A percentile compares a stretch with the other conserved stretches of the same genome.
Conservation (phyloP, 768 basidiomycete species). For the Xerocomellus intermedius region DNA sequence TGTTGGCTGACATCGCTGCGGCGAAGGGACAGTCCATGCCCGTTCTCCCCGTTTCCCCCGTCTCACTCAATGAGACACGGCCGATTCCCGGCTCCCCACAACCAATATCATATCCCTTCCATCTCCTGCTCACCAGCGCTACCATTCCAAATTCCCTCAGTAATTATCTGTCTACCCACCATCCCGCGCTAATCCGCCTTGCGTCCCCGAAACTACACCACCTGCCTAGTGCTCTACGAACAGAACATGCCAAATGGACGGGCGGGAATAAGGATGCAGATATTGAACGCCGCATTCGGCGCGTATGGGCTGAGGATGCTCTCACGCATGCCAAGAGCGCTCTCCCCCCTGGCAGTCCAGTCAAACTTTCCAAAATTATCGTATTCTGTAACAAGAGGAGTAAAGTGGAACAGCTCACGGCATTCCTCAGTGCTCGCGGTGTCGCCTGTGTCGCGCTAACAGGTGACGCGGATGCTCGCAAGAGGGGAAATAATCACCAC, state of each 20-base stretch:
- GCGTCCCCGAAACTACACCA: slow-evolving; percentile 79
- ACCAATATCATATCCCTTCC: slow-evolving; percentile 61
- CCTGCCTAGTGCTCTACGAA: slow-evolving; percentile 66
- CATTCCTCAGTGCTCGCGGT: slow-evolving; percentile 56
- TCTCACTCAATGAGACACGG: slow-evolving; percentile 12
- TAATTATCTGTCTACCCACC: slow-evolving; percentile 57
- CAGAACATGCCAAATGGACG: slow-evolving; percentile 73
- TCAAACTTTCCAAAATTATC: slow-evolving; percentile 61
- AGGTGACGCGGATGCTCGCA: slow-evolving; percentile 54
- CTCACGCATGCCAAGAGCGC: slow-evolving; percentile 28
- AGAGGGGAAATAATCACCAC: slow-evolving; percentile 70
- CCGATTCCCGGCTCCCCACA: slow-evolving; percentile 11
- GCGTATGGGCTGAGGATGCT: slow-evolving; percentile 74
- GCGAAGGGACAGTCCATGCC: slow-evolving; percentile 44
- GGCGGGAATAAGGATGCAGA: slow-evolving; percentile 81
- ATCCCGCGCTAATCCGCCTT: slow-evolving; percentile 67
- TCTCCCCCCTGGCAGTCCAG: slow-evolving; percentile 17
- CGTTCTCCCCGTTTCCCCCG: slow-evolving; percentile 16
- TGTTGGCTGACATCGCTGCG: slow-evolving; percentile 68
- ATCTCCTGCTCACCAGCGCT: slow-evolving; percentile 79
- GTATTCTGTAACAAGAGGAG: slow-evolving; percentile 80
- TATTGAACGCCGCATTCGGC: slow-evolving; percentile 68
- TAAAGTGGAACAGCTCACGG: slow-evolving; percentile 62
- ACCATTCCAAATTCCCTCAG: slow-evolving; percentile 81
- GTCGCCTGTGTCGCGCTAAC: slow-evolving; percentile 67